phyloP scores from a whole-genome alignment of 805 yeast species.

The Cyberlindnera euphorbiiphila region DNA sequence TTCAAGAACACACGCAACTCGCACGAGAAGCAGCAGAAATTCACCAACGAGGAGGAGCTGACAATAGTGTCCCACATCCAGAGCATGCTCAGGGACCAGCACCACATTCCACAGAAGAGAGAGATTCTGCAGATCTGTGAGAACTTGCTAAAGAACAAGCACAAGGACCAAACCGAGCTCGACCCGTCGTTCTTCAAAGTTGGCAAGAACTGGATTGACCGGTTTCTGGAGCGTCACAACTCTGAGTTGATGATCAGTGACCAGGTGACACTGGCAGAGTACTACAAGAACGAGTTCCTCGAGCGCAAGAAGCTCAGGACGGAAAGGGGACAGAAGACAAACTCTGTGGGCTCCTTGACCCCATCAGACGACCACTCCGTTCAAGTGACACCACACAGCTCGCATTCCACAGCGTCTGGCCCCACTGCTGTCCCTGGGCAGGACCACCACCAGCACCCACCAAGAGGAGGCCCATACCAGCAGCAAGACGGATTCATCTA shows the following conservation, averaged over 20 bases:
- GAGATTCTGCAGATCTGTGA: slow-evolving; percentile 27
- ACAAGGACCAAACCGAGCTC: slow-evolving; percentile 12
- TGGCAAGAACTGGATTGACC: slow-evolving; percentile 30
- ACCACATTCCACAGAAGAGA: slow-evolving; percentile 26
- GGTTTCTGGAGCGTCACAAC: slow-evolving; percentile 29
- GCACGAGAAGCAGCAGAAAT: slow-evolving; percentile 30
- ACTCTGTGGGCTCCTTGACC: slow-evolving; percentile 10
- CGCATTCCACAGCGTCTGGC: slow-evolving; percentile 4
- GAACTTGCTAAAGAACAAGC: slow-evolving; percentile 22
- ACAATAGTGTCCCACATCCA: slow-evolving; percentile 23
- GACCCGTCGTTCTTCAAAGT: slow-evolving; percentile 21
- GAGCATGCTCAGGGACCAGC: slow-evolving; percentile 20
- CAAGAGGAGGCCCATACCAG: slow-evolving; percentile 3
- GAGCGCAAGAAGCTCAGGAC: slow-evolving; percentile 26
- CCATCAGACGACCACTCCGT: slow-evolving; percentile 15
- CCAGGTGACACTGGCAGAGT: slow-evolving; percentile 24
- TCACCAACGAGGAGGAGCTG: slow-evolving; percentile 27
- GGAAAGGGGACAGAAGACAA: slow-evolving; percentile 20
- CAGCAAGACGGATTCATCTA: slow-evolving; percentile 1
- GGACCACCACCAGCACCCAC: slow-evolving; percentile 1
- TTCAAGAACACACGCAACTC: slow-evolving; percentile 29
- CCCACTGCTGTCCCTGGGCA: not conserved
- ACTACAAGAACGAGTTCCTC: slow-evolving; percentile 27
- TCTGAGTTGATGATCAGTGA: slow-evolving; percentile 24
- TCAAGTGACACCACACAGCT: slow-evolving; percentile 6